Evolutionary conservation across 2,329 filamentous ascomycete species (phyloP), one percentile per base, ranked within the genome.

Genomic region (Chaetothyriales sp.): DNA sequence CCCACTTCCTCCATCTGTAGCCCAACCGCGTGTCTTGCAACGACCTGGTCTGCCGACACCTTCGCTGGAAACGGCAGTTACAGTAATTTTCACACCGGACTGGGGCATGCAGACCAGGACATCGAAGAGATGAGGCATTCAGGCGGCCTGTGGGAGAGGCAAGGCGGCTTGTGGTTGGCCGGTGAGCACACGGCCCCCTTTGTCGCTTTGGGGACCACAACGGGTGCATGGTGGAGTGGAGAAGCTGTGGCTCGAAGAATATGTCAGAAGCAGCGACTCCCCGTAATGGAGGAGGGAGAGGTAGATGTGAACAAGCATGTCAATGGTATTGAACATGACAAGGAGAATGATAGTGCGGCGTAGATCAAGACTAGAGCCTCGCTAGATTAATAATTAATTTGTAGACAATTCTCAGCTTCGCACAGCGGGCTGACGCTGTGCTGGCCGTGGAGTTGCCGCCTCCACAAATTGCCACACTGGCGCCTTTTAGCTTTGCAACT

Each of bases 141-240:
- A 0, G 62, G 75, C 45, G 70, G 69, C 1, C 29, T 58, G 18
- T 45, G 28, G 18, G 44, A 51, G 57, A 49, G 81, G 0, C 8
- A 1, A 2, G 44, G 44, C 44, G 46, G 20, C 29, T 64, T 95
- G 7, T 95, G 89, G 89, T 74, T 95, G 58, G 89, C 89, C 0
- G 89, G 89, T 0, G 89, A 95, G 69, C 89, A 95, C 69, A 94
- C 88, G 19, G 83, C 87, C 51, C 89, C 89, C 4, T 94, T 95
- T 70, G 82, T 94, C 25, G 89, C 86, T 9, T 67, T 95, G 55
- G 90, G 89, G 0, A 95, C 89, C 4, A 85, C 83, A 10, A 94
- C 88, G 0, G 90, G 90, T 0, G 90, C 90, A 9, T 95, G 88
- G 66, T 94, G 87, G 87, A 88, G 85, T 65, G 89, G 89, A 1